Conservation (phyloP, 192 early-diverging fungal genomes). For the Coemansia sp. region DNA sequence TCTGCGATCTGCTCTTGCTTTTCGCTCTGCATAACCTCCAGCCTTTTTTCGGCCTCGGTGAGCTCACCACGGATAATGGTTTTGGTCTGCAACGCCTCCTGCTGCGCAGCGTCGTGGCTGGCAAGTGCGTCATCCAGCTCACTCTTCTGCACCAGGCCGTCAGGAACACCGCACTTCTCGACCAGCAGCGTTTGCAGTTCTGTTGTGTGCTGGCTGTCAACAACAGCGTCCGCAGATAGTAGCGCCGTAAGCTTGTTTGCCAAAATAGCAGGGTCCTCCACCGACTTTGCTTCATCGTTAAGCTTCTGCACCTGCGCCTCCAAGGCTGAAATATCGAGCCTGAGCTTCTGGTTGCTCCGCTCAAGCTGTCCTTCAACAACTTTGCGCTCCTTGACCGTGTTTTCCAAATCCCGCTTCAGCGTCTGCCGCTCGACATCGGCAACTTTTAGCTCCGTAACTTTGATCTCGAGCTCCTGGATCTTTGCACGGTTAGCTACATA, state of each 20-base stretch:
- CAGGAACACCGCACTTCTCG: constrained; percentile 22
- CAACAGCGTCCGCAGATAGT: neutral
- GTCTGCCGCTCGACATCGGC: constrained; percentile 16
- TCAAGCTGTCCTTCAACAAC: constrained; percentile 47
- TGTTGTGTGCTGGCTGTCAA: neutral
- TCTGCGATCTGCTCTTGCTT: constrained; percentile 5
- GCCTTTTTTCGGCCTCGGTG: constrained; percentile 14
- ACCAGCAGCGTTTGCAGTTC: constrained; percentile 5
- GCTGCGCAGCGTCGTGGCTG: constrained; percentile 10
- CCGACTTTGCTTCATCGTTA: neutral
- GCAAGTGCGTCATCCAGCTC: constrained; percentile 22
- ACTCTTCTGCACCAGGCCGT: constrained; percentile 19
- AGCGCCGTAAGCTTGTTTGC: constrained; percentile 10
- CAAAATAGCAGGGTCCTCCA: constrained; percentile 16
- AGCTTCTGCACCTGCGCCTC: constrained; percentile 10
- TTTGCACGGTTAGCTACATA: constrained; percentile 25
- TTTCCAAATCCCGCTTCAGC: constrained; percentile 21
- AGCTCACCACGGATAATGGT: constrained; percentile 31
- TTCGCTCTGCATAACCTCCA: constrained; percentile 8
- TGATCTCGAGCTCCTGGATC: constrained; percentile 26
- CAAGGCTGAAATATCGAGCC: constrained; percentile 22
- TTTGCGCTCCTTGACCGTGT: constrained; percentile 34
- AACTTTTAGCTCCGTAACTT: neutral
- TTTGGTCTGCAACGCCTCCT: constrained; percentile 31
- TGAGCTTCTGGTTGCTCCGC: constrained; percentile 37